phyloP scores from a whole-genome alignment of 2,329 filamentous ascomycete species.

The Ceratocystis destructans region DNA sequence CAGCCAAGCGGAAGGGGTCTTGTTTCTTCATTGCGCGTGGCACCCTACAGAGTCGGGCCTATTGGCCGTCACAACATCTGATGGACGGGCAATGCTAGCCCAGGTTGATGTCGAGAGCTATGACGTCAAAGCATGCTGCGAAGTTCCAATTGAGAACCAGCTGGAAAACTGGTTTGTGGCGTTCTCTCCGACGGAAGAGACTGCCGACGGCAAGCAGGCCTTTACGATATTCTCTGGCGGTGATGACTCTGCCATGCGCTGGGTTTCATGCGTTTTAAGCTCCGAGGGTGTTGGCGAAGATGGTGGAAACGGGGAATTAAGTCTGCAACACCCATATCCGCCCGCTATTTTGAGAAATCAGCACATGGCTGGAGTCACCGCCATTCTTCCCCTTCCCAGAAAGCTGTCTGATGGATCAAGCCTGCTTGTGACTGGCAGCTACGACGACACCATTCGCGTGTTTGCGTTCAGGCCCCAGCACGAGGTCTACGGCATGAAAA shows the following conservation, averaged over 20 bases:
- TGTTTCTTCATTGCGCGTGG: constrained; percentile 65
- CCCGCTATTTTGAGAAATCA: constrained; percentile 29
- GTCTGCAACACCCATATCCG: constrained; percentile 22
- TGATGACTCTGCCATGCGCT: constrained; percentile 55
- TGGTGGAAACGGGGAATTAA: constrained; percentile 10
- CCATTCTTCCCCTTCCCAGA: constrained; percentile 57
- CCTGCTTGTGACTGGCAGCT: constrained; percentile 72
- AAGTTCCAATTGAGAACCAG: constrained; percentile 35
- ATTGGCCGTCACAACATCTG: constrained; percentile 58
- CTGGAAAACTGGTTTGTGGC: constrained; percentile 65
- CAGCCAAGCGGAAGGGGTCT: constrained; percentile 35
- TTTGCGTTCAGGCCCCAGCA: constrained; percentile 36
- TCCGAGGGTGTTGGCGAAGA: constrained; percentile 17
- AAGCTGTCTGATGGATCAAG: constrained; percentile 32
- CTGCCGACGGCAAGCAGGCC: constrained; percentile 19
- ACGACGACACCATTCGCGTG: constrained; percentile 71
- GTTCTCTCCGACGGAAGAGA: constrained; percentile 33
- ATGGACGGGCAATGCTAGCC: constrained; percentile 48
- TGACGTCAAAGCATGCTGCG: constrained; percentile 26
- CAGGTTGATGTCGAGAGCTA: constrained; percentile 31
- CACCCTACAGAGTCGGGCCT: constrained; percentile 42
- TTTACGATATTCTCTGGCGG: constrained; percentile 53
- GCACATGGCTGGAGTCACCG: constrained; percentile 75
- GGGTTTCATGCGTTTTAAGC: constrained; percentile 26
- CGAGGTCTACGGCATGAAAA: constrained; percentile 30